These are phyloP conservation scores for Ophiostoma fasciatum DNA, from an alignment of 2,329 filamentous ascomycete species.

Conservation along the genomic window DNA sequence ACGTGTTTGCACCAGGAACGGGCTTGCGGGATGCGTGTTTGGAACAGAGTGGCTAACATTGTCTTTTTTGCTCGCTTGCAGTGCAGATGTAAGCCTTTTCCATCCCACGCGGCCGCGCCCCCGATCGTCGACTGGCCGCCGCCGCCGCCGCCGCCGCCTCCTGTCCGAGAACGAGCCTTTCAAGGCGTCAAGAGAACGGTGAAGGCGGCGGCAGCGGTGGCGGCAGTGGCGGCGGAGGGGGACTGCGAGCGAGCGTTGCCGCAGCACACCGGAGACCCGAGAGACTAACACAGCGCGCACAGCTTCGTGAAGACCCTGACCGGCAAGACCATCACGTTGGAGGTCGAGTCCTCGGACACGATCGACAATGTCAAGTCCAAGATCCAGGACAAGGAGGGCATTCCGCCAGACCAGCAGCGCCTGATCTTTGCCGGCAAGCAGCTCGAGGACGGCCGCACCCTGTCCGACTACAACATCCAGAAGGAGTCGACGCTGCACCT, in stretches of 20 bases:
- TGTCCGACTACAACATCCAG: slow-evolving; percentile 99
- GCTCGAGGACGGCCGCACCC: slow-evolving; percentile 93
- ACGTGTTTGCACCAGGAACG: slow-evolving; percentile 4
- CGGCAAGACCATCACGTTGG: slow-evolving; percentile 99
- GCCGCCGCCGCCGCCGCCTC: too few relatives aligned
- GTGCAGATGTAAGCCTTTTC: slow-evolving; percentile 72
- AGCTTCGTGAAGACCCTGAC: slow-evolving; percentile 99
- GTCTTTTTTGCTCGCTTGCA: slow-evolving; percentile 22
- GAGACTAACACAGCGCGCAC: too few relatives aligned
- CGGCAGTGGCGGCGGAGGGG: too few relatives aligned
- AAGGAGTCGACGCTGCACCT: slow-evolving; percentile 99
- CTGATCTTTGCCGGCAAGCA: slow-evolving; percentile 99
- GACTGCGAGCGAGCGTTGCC: too few relatives aligned
- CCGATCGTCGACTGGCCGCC: too few relatives aligned
- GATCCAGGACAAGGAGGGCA: slow-evolving; percentile 99
- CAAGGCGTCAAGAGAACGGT: too few relatives aligned
- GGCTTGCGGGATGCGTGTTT: neutral
- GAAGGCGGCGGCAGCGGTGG: too few relatives aligned
- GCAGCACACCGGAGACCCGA: too few relatives aligned
- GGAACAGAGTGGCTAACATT: neutral
- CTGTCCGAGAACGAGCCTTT: too few relatives aligned
- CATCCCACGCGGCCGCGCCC: too few relatives aligned
- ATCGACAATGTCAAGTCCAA: slow-evolving; percentile 99
- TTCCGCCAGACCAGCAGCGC: slow-evolving; percentile 95
- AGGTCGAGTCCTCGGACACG: slow-evolving; percentile 97